Percentiles rank a stretch among this genome's conserved stretches.
phyloP scores from a whole-genome alignment of 805 yeast genomes.

The Saturnispora galanensis region DNA sequence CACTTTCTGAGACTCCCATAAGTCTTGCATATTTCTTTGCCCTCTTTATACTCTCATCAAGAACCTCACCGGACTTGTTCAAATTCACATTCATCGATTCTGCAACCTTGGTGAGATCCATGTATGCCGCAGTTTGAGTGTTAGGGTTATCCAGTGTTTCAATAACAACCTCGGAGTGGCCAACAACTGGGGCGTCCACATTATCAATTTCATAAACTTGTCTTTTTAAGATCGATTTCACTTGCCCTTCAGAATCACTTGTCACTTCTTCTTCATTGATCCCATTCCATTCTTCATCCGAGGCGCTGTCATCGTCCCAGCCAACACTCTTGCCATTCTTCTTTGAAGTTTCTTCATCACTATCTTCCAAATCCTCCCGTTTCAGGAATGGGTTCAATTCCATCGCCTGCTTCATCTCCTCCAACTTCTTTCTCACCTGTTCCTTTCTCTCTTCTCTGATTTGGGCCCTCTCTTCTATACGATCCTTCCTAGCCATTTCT shows the following conservation, averaged over 20 bases:
- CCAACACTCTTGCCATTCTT: constrained; percentile 11
- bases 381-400: constrained; percentile 13
- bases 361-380: constrained; percentile 19
- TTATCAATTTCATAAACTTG: constrained; percentile 32
- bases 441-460: constrained; percentile 62
- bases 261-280: constrained; percentile 20
- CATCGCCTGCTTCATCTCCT: constrained; percentile 35
- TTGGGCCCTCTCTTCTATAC: constrained; percentile 66
- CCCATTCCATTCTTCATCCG: constrained; percentile 32
- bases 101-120: constrained; percentile 35
- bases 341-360: constrained; percentile 24
- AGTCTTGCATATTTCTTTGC: constrained; percentile 78
- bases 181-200: constrained; percentile 32
- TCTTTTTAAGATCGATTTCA: constrained; percentile 36
- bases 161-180: constrained; percentile 42
- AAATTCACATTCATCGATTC: constrained; percentile 65
- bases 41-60: constrained; percentile 63
- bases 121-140: constrained; percentile 8
- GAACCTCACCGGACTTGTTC: constrained; percentile 53
- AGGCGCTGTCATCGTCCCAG: constrained; percentile 14
- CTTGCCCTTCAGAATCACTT: constrained; percentile 1
- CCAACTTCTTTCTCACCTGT: constrained; percentile 54
- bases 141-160: constrained; percentile 45
- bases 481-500: constrained; percentile 66
- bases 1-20: constrained; percentile 41